A percentile compares a stretch with the other conserved stretches of the same genome.
These are phyloP conservation scores for Onygenales sp. DNA, from an alignment of 2,329 filamentous ascomycete genomes.

Conservation along the genomic window DNA sequence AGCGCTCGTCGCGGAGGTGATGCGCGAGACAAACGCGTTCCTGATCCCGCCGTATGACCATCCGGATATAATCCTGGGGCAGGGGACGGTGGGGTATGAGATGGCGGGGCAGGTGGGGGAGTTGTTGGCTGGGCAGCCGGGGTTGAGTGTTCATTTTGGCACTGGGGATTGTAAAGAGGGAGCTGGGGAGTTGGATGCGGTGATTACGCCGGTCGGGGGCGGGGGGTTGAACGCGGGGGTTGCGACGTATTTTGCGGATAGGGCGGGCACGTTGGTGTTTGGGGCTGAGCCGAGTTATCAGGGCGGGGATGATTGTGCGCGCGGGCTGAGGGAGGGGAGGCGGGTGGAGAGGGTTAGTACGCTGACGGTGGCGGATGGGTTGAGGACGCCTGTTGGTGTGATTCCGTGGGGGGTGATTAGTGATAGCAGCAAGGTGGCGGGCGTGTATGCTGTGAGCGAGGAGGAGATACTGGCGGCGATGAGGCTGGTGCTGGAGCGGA, in stretches of 20 bases:
- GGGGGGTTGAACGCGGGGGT: constrained; percentile 81
- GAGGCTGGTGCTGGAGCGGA: constrained; percentile 69
- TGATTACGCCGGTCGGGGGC: constrained; percentile 78
- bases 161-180: constrained; percentile 3
- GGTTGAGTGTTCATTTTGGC: constrained; percentile 16
- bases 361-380: constrained; percentile 78
- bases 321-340: constrained; percentile 55
- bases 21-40: constrained; percentile 62
- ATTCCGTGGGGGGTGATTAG: constrained; percentile 71
- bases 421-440: constrained; percentile 58
- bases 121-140: constrained; percentile 33
- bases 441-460: constrained; percentile 67
- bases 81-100: constrained; percentile 84
- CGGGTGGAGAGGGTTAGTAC: constrained; percentile 61
- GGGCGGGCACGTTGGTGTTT: constrained; percentile 61
- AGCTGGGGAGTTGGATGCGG: constrained; percentile 46
- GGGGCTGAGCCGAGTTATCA: constrained; percentile 76
- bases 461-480: constrained; percentile 71
- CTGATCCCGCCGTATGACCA: constrained; percentile 89
- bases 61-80: constrained; percentile 80
- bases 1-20: constrained; percentile 60
- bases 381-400: constrained; percentile 71
- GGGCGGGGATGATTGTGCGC: constrained; percentile 72
- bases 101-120: constrained; percentile 62
- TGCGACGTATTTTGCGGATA: constrained; percentile 63